Evolutionary conservation across 2,329 filamentous ascomycete species (phyloP), one percentile per base, ranked within the genome.

Genomic region (Cercospora nicotianae): DNA sequence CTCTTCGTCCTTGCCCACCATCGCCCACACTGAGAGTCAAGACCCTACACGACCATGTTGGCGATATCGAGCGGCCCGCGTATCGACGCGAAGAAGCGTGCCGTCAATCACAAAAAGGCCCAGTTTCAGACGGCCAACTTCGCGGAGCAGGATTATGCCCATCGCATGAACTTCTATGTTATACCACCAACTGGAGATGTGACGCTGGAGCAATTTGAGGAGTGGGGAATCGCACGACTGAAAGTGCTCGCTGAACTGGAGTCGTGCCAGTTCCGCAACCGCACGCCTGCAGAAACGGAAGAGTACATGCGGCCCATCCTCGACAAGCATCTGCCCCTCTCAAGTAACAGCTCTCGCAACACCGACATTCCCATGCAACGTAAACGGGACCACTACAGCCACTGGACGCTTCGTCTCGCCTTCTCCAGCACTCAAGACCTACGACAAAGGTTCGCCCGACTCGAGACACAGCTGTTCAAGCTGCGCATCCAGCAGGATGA

Each of bases 321-420:
- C 61, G 88, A 94, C 68, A 97, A 97, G 81, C 91, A 93, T 79
- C 85, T 97, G 4, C 91, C 91, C 0, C 88, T 97, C 18, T 88
- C 90, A 69, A 86, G 90, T 53, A 94, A 93, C 76, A 90, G 87
- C 65, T 91, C 91, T 0, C 81, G 83, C 23, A 82, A 83, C 13
- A 80, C 80, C 10, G 83, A 83, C 31, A 81, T 94, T 13, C 85
- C 87, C 26, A 81, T 87, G 36, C 92, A 99, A 81, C 87, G 94
- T 30, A 91, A 94, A 79, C 96, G 95, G 78, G 95, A 99, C 75
- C 95, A 99, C 81, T 99, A 98, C 81, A 95, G 92, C 65, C 95
- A 99, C 80, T 99, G 97, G 79, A 99, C 98, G 69, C 87, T 99
- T 5, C 89, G 95, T 0, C 87, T 99, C 53, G 95, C 95, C 1